Base-by-base conservation (phyloP, 768 basidiomycete genomes). In the Mycena albidolilacea region DNA sequence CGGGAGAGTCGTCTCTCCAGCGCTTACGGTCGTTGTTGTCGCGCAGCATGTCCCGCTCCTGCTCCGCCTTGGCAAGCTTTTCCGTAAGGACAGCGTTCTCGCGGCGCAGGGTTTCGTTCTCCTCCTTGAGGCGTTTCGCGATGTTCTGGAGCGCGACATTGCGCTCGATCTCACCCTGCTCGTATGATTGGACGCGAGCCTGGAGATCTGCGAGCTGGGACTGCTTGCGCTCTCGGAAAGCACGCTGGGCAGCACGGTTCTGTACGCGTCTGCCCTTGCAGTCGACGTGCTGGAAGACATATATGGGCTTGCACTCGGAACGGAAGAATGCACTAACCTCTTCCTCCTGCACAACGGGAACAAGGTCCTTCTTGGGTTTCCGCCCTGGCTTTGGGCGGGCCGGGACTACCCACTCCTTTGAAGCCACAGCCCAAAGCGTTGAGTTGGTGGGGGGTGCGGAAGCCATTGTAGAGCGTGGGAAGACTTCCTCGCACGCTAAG, bases 111-210 rank as follows among this genome's bases (percentile, higher is more conserved):
- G 83, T 83, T 64, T 95, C 93, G 75, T 97, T 97, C 80, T 97
- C 95, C 76, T 95, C 94, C 82, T 96, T 96, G 69, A 94, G 87
- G 41, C 91, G 90, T 82, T 95, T 95, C 15, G 94, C 94, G 66
- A 95, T 89, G 65, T 87, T 90, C 81, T 96, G 95, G 23, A 97
- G 85, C 58, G 94, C 93, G 62, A 96, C 90, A 78, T 93, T 95
- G 68, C 94, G 91, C 80, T 96, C 93, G 37, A 95, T 91, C 79
- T 96, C 95, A n/a, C 95, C 95, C 79, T 95, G 93, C 80, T 97
- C 95, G 77, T 95, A 96, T 21, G 90, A 89, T 73, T 93, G 91
- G 63, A 97, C 86, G 59, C 95, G 93, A 62, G 95, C 92, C 82
- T 97, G 95, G 44, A 97, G 88, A 74, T 96, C 95, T 10, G 93